Percentiles rank a stretch among this genome's conserved stretches.
These are phyloP conservation scores for Paspalum notatum DNA, from an alignment of 176 grass and related monocot species.

Conservation along the genomic window DNA sequence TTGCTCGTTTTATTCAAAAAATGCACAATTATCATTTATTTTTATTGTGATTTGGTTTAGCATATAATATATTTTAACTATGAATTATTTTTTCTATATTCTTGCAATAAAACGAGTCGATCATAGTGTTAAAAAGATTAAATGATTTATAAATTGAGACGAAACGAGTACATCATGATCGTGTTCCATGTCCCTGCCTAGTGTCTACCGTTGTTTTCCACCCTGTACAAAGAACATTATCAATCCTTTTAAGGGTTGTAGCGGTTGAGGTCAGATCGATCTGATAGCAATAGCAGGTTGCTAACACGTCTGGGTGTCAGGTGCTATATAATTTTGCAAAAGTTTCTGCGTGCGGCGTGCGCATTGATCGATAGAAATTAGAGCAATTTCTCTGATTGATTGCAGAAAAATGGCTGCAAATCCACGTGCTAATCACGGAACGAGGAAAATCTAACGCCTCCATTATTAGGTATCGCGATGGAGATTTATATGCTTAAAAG, in stretches of 20 bases:
- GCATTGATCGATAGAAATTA: background rate
- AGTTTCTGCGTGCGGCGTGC: background rate
- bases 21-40: no score
- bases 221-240: background rate
- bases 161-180: no score
- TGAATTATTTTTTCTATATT: no score
- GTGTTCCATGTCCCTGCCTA: background rate
- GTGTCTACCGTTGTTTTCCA: background rate
- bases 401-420: background rate
- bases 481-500: no score
- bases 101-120: no score
- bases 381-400: background rate
- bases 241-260: background rate
- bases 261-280: constrained; percentile 20
- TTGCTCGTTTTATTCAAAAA: no score
- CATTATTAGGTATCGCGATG: constrained; percentile 8
- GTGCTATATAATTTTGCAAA: no score
- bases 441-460: background rate
- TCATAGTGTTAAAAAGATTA: no score
- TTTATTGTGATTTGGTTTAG: no score
- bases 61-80: no score
- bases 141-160: no score
- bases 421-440: background rate
- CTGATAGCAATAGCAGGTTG: background rate
- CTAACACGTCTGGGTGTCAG: background rate